These are phyloP conservation scores for Dunaliella primolecta DNA, from an alignment of 139 green algal species.

Conservation along the genomic window DNA sequence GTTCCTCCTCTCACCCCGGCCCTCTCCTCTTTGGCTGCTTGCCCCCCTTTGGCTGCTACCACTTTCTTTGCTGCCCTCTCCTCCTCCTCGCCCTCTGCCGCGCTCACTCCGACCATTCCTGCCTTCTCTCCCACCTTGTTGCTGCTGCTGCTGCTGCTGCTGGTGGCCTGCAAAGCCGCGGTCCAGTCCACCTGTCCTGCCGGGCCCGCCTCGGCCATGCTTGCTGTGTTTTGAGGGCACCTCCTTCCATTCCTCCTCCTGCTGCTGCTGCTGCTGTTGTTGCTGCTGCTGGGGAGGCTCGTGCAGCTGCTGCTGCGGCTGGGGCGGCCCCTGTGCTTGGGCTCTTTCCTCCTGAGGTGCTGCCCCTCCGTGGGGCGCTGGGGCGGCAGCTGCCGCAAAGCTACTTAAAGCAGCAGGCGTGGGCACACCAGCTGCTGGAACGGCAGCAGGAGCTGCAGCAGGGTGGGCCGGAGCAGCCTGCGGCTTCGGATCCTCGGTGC, in stretches of 20 bases:
- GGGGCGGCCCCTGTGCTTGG: too few relatives aligned
- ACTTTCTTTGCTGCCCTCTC: neutral
- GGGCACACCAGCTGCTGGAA: neutral
- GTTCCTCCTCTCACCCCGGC: too few relatives aligned
- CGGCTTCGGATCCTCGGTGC: neutral
- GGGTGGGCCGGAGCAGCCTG: neutral
- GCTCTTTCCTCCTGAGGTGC: too few relatives aligned
- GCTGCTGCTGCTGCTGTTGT: slow-evolving; percentile 13
- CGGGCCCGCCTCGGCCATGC: neutral
- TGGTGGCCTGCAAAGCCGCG: neutral
- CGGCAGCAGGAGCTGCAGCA: slow-evolving; percentile 1
- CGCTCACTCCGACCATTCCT: neutral
- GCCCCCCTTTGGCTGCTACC: too few relatives aligned
- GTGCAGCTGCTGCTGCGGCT: too few relatives aligned
- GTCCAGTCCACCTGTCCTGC: too few relatives aligned
- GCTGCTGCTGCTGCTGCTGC: neutral
- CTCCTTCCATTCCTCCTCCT: neutral
- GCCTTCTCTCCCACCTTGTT: neutral
- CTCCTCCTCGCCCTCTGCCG: neutral
- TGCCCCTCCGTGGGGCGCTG: too few relatives aligned
- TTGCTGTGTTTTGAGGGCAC: neutral
- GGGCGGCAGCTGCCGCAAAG: neutral
- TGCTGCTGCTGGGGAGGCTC: neutral
- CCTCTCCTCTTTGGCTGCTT: too few relatives aligned
- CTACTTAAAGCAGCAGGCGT: neutral